A percentile compares a stretch with the other conserved stretches of the same genome.
Conservation (phyloP, 208 protist species). For the Acanthamoeba lenticulata region DNA sequence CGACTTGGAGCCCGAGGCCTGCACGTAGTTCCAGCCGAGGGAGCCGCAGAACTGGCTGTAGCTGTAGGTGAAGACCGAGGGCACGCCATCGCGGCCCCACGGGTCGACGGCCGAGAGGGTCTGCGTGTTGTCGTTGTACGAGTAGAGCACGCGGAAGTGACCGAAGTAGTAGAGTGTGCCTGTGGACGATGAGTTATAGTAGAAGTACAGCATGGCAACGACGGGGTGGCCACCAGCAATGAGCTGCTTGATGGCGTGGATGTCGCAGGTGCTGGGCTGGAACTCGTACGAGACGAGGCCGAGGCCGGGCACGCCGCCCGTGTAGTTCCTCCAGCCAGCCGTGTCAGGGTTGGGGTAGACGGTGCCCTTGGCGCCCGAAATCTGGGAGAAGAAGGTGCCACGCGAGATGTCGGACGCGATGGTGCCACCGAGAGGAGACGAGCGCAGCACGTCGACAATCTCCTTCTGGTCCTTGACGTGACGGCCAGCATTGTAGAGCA, state of each 20-base stretch:
- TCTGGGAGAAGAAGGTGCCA: slow-evolving; percentile 33
- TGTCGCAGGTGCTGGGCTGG: neutral
- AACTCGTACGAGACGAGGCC: slow-evolving; percentile 24
- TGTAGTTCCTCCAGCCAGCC: slow-evolving; percentile 1
- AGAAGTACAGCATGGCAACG: slow-evolving; percentile 19
- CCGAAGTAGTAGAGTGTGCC: slow-evolving; percentile 42
- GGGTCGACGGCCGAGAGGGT: neutral
- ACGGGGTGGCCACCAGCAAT: neutral
- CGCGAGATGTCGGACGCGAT: slow-evolving; percentile 12
- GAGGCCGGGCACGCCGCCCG: neutral
- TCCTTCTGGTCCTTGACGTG: neutral
- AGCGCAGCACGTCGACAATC: slow-evolving; percentile 7
- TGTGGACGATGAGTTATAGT: slow-evolving; percentile 19
- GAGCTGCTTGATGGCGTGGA: slow-evolving; percentile 18
- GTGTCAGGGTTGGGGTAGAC: neutral
- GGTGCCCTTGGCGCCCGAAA: neutral
- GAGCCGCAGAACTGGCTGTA: slow-evolving; percentile 12
- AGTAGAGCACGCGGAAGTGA: slow-evolving; percentile 13
- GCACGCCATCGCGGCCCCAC: slow-evolving; percentile 13
- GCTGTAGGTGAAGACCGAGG: neutral
- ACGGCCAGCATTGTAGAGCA: neutral
- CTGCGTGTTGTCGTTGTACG: neutral
- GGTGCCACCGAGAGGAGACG: neutral
- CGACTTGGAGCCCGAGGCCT: neutral
- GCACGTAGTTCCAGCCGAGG: slow-evolving; percentile 36